Evolutionary conservation across 2,329 filamentous ascomycete species (phyloP).

Genomic region (Raffaelea arxii): DNA sequence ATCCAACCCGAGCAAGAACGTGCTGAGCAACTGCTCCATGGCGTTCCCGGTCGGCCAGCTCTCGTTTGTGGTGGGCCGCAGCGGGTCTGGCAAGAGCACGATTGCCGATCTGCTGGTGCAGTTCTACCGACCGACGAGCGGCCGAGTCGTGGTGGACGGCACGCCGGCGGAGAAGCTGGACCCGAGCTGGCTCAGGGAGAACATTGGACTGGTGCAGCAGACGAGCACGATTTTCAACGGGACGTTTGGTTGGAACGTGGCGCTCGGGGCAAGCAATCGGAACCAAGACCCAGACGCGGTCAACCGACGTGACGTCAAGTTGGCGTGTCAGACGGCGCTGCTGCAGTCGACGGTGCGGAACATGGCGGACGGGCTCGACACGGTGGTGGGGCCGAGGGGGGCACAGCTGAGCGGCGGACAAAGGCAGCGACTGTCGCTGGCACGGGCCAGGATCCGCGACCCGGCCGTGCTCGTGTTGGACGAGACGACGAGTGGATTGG

Average conservation of each 20-base stretch:
- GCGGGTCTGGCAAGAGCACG: conserved; percentile 89
- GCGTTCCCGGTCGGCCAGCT: conserved; percentile 62
- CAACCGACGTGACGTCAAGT: conserved; percentile 43
- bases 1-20: conserved; percentile 48
- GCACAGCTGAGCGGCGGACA: conserved; percentile 74
- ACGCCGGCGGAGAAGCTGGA: conserved; percentile 52
- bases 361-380: conserved; percentile 63
- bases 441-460: conserved; percentile 66
- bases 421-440: conserved; percentile 70
- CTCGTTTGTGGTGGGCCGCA: conserved; percentile 75
- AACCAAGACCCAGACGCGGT: conserved; percentile 26
- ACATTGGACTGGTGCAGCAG: conserved; percentile 77
- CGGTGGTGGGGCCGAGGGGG: conserved; percentile 54
- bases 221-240: conserved; percentile 73
- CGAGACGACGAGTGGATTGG: conserved; percentile 79
- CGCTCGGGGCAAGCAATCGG: no score
- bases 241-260: conserved; percentile 67
- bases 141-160: conserved; percentile 61
- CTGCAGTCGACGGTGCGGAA: conserved; percentile 57
- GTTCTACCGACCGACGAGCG: conserved; percentile 60
- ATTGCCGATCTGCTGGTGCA: conserved; percentile 69
- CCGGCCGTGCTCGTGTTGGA: conserved; percentile 77
- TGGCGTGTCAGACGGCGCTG: conserved; percentile 56
- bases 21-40: conserved; percentile 54
- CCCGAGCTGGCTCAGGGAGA: conserved; percentile 62